These are phyloP conservation scores for Trichosanthes truncata DNA, from an alignment of 306 rosid species.

Conservation along the genomic window DNA sequence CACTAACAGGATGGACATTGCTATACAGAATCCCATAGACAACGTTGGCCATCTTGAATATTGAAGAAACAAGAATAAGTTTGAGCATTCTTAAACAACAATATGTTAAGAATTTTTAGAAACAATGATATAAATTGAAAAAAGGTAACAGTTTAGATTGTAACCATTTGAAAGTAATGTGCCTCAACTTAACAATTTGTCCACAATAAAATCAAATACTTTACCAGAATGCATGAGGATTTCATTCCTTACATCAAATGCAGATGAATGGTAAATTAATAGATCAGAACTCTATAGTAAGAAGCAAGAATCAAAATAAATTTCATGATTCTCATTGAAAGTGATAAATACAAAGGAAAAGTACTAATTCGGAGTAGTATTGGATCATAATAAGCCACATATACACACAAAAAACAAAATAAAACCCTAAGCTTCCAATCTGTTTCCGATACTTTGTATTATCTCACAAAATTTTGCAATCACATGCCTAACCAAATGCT, in stretches of 20 bases:
- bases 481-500: no score
- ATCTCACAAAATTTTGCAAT: neutral
- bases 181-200: neutral
- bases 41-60: slow-evolving; percentile 62
- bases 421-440: neutral
- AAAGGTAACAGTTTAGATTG: neutral
- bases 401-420: neutral
- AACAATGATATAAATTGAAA: neutral
- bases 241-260: neutral
- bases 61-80: neutral
- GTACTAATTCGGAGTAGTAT: neutral
- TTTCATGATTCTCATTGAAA: neutral
- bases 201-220: neutral
- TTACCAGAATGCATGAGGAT: neutral
- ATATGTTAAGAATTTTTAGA: neutral
- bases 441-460: neutral
- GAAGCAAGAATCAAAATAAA: neutral
- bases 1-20: slow-evolving; percentile 42
- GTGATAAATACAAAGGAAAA: neutral
- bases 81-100: neutral
- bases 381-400: neutral
- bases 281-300: neutral
- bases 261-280: neutral
- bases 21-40: slow-evolving; percentile 41
- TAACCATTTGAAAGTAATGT: neutral